These are phyloP conservation scores for Kluyveromyces sp. DNA, from an alignment of 1,139 yeast genomes.

Conservation along the genomic window DNA sequence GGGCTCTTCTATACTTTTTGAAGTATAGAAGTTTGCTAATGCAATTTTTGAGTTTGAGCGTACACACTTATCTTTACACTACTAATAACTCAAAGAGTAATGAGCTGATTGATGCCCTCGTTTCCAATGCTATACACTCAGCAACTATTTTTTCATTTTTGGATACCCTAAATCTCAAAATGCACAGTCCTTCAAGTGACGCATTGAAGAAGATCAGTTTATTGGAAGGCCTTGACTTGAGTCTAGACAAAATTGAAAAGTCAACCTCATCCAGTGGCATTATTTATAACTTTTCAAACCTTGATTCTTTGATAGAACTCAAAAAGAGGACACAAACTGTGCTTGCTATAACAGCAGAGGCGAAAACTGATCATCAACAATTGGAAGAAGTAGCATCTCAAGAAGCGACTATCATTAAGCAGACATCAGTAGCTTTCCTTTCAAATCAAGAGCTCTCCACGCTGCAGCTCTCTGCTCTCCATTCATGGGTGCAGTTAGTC, in stretches of 20 bases:
- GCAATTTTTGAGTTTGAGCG: constrained; percentile 64
- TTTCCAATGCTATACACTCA: constrained; percentile 37
- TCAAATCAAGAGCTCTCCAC: constrained; percentile 41
- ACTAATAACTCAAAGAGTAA: constrained; percentile 51
- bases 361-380: neutral
- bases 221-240: constrained; percentile 36
- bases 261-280: constrained; percentile 23
- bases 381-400: constrained; percentile 14
- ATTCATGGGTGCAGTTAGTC: constrained; percentile 77
- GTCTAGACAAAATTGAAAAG: constrained; percentile 23
- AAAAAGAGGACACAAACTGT: constrained; percentile 11
- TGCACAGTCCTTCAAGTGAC: constrained; percentile 27
- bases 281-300: constrained; percentile 28
- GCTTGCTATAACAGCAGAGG: neutral
- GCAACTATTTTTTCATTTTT: constrained; percentile 61
- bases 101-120: constrained; percentile 46
- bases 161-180: constrained; percentile 57
- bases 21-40: constrained; percentile 54
- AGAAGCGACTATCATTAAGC: constrained; percentile 20
- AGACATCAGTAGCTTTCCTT: constrained; percentile 34
- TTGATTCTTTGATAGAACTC: constrained; percentile 30
- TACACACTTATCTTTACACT: constrained; percentile 48
- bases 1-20: constrained; percentile 55
- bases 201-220: constrained; percentile 25
- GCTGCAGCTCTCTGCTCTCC: constrained; percentile 54